These are phyloP conservation scores for Diaporthe australafricana DNA, from an alignment of 2,329 filamentous ascomycete species.

Conservation along the genomic window DNA sequence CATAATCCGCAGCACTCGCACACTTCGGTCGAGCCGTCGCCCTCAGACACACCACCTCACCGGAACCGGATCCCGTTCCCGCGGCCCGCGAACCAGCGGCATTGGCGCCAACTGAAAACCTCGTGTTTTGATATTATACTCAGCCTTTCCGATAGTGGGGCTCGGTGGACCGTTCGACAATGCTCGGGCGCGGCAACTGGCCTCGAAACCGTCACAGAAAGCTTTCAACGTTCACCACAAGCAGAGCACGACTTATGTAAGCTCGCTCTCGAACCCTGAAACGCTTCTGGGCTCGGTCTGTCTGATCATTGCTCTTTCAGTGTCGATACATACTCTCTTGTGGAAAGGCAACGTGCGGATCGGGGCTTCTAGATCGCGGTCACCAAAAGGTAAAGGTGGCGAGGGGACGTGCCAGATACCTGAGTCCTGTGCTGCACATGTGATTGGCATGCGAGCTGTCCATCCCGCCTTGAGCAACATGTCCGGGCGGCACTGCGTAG, in stretches of 20 bases:
- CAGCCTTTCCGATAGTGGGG: constrained; percentile 17
- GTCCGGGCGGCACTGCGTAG: constrained; percentile 10
- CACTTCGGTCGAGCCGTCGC: constrained; percentile 2
- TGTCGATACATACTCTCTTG: neutral
- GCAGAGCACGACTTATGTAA: neutral
- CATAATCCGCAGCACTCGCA: neutral
- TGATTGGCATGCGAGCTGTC: constrained; percentile 9
- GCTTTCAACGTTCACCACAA: too few species aligned
- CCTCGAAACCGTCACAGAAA: neutral
- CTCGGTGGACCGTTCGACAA: constrained; percentile 11
- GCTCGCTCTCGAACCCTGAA: constrained; percentile 10
- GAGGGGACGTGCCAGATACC: constrained; percentile 23
- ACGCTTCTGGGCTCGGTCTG: neutral
- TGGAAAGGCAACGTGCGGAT: neutral
- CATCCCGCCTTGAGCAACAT: neutral
- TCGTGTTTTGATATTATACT: constrained; percentile 24
- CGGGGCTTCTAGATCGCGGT: constrained; percentile 9
- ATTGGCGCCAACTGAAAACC: constrained; percentile 27
- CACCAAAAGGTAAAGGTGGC: constrained; percentile 8
- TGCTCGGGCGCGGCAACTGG: neutral
- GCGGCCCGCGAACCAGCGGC: constrained; percentile 12
- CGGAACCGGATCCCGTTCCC: constrained; percentile 18
- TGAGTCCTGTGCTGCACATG: constrained; percentile 16
- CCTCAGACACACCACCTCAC: constrained; percentile 4
- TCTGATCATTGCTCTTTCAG: neutral